A percentile compares a stretch with the other conserved stretches of the same genome.
phyloP scores from a whole-genome alignment of 768 basidiomycete genomes.

The Paxillus involutus region DNA sequence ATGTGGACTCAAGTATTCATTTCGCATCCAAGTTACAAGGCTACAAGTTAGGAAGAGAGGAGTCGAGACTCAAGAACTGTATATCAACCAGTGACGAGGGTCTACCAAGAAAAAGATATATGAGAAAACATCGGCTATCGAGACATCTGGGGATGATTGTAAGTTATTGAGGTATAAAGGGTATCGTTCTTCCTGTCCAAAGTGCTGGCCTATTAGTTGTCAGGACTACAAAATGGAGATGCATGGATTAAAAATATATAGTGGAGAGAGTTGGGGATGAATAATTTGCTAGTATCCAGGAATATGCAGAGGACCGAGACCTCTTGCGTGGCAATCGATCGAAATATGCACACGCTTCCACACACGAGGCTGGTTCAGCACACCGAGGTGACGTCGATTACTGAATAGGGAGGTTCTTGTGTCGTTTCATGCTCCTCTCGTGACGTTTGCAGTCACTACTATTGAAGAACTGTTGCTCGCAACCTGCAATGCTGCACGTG shows the following conservation, averaged over 20 bases:
- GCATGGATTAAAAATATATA: not conserved
- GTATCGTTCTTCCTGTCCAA: constrained; percentile 18
- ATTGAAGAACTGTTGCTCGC: constrained; percentile 29
- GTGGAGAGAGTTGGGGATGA: constrained; percentile 1
- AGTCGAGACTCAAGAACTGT: no score
- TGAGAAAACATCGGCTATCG: not conserved
- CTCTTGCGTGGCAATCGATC: constrained; percentile 18
- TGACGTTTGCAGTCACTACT: constrained; percentile 35
- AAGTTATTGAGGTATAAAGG: constrained; percentile 14
- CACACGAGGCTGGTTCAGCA: constrained; percentile 1
- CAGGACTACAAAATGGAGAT: constrained; percentile 1
- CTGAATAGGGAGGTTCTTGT: constrained; percentile 15
- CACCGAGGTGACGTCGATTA: constrained; percentile 12
- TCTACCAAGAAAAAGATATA: not conserved
- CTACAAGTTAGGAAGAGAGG: no score
- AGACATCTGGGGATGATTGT: constrained; percentile 8
- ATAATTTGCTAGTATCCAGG: not conserved
- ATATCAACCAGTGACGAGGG: no score
- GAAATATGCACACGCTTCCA: constrained; percentile 5
- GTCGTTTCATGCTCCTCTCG: constrained; percentile 33
- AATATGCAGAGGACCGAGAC: not conserved
- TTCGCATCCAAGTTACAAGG: no score
- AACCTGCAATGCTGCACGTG: constrained; percentile 24
- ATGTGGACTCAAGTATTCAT: no score
- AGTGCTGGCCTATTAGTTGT: constrained; percentile 3